Evolutionary conservation across 2,329 filamentous ascomycete species (phyloP).

Genomic region (Aspergillus tanneri): DNA sequence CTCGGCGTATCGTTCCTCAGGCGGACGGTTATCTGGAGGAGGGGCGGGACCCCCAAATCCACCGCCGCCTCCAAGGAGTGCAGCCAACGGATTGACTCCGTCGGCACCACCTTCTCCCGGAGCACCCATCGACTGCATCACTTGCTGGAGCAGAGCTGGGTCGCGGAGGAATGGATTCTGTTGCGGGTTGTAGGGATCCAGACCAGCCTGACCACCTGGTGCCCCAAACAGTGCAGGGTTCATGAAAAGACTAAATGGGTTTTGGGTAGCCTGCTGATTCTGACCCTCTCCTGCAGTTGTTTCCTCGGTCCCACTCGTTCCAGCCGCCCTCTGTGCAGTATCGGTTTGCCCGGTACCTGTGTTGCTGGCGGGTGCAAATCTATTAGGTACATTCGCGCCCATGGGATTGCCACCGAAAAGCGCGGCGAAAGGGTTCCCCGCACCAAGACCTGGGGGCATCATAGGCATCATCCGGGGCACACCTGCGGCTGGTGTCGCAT

Average conservation of each 20-base stretch:
- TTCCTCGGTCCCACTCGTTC: slow-evolving; percentile 29
- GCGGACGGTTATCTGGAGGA: slow-evolving; percentile 78
- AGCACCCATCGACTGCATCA: slow-evolving; percentile 54
- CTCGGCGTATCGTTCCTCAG: slow-evolving; percentile 87
- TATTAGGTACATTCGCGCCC: slow-evolving; percentile 29
- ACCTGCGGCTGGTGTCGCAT: slow-evolving; percentile 45
- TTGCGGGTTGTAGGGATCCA: slow-evolving; percentile 48
- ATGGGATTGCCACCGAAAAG: slow-evolving; percentile 50
- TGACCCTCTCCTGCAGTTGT: slow-evolving; percentile 33
- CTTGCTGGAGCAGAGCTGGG: slow-evolving; percentile 57
- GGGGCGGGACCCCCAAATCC: slow-evolving; percentile 46
- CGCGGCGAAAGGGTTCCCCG: slow-evolving; percentile 61
- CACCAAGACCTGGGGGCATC: slow-evolving; percentile 25
- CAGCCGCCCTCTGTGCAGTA: slow-evolving; percentile 31
- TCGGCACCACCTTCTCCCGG: slow-evolving; percentile 31
- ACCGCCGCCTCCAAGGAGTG: slow-evolving; percentile 53
- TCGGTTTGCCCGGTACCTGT: slow-evolving; percentile 26
- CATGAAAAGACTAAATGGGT: slow-evolving; percentile 70
- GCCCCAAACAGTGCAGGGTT: slow-evolving; percentile 44
- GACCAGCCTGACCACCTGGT: slow-evolving; percentile 31
- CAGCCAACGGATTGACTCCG: slow-evolving; percentile 45
- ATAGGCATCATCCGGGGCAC: slow-evolving; percentile 35
- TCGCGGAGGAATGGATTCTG: slow-evolving; percentile 60
- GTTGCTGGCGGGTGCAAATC: slow-evolving; percentile 29
- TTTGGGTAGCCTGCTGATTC: slow-evolving; percentile 49